These are phyloP conservation scores for Cladophialophora chaetospira DNA, from an alignment of 2,329 filamentous ascomycete genomes.

Conservation along the genomic window DNA sequence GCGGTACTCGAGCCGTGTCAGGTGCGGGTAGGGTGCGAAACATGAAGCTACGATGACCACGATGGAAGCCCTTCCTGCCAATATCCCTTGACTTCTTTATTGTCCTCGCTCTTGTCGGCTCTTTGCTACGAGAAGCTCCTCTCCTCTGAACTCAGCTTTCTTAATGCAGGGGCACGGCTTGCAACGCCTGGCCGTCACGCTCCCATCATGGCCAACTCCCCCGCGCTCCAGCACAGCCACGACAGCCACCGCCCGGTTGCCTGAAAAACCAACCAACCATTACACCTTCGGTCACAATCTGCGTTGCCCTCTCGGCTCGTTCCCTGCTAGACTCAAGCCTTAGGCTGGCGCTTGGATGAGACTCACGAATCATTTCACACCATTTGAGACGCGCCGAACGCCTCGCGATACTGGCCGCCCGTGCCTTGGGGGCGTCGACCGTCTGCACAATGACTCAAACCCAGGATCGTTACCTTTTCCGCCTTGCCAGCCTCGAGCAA, in stretches of 20 bases:
- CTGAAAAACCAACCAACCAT: not conserved
- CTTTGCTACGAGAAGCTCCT: not conserved
- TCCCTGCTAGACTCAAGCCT: not conserved
- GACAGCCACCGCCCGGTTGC: not conserved
- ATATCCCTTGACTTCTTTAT: not conserved
- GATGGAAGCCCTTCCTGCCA: not conserved
- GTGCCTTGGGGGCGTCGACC: no score
- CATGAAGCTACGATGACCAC: not conserved
- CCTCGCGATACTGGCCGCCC: no score
- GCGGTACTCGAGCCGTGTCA: no score
- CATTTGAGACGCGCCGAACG: no score
- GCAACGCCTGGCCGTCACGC: no score
- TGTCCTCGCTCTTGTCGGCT: no score
- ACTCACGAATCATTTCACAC: not conserved
- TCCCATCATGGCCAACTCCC: not conserved
- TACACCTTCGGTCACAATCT: not conserved
- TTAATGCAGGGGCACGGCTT: no score
- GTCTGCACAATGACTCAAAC: no score
- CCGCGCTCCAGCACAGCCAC: not conserved
- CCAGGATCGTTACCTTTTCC: no score
- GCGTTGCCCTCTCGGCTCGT: not conserved
- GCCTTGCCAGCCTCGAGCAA: no score
- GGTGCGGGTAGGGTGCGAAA: no score
- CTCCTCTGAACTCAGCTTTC: not conserved
- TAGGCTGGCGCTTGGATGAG: not conserved